These are phyloP conservation scores for Raphanus raphanistrum DNA, from an alignment of 345 rosid species.

Conservation along the genomic window DNA sequence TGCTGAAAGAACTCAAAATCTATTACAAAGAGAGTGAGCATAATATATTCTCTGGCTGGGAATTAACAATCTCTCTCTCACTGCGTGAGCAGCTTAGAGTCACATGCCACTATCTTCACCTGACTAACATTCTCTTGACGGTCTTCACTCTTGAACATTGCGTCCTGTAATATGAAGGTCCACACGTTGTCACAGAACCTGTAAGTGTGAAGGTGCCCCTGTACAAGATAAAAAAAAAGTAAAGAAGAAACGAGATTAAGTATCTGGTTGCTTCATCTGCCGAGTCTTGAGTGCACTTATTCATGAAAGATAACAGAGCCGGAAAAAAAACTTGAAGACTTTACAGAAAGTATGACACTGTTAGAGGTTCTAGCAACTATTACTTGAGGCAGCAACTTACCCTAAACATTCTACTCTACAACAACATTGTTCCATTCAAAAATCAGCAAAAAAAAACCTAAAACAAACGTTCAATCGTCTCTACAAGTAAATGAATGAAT, in stretches of 20 bases:
- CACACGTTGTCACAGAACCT: constrained; percentile 99
- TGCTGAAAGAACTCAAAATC: constrained; percentile 33
- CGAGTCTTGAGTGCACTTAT: neutral
- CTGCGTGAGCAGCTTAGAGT: constrained; percentile 88
- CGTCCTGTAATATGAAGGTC: constrained; percentile 92
- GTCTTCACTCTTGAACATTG: constrained; percentile 69
- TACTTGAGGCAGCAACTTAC: neutral
- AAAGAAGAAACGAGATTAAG: constrained; percentile 8
- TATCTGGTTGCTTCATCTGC: neutral
- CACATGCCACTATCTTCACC: constrained; percentile 97
- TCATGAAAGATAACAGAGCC: neutral
- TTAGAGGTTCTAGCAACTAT: neutral
- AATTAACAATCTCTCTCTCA: constrained; percentile 37
- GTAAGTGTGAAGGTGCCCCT: constrained; percentile 99
- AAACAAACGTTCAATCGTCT: neutral
- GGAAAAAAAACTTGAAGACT: neutral
- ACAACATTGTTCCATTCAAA: neutral
- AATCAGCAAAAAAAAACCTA: neutral
- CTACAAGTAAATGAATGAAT: no score
- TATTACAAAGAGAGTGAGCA: constrained; percentile 22
- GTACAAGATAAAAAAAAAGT: constrained; percentile 8
- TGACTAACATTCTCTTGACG: constrained; percentile 60
- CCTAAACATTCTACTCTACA: neutral
- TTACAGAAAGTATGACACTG: neutral
- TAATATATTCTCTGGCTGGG: neutral